These are phyloP conservation scores for Gyromitra esculenta DNA, from an alignment of 2,329 filamentous ascomycete genomes.

Conservation along the genomic window DNA sequence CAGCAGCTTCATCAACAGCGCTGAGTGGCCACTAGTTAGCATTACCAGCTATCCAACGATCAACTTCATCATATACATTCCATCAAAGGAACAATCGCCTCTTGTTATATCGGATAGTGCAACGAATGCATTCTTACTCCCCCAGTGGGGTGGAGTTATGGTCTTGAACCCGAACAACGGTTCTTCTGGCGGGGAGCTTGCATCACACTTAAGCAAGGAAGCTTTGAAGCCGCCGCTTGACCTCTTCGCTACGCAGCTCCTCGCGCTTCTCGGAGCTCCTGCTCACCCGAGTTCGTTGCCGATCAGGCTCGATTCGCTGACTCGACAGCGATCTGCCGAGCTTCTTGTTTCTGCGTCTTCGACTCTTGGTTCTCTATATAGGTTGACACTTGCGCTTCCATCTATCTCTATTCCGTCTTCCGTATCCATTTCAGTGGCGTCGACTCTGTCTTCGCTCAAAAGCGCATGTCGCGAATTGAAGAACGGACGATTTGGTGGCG, in stretches of 20 bases:
- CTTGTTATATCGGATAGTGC: slow-evolving; percentile 69
- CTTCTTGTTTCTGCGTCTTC: slow-evolving; percentile 89
- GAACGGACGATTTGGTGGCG: slow-evolving; percentile 70
- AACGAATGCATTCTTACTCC: slow-evolving; percentile 67
- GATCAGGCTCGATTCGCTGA: slow-evolving; percentile 82
- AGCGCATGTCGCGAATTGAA: slow-evolving; percentile 77
- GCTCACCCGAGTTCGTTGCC: slow-evolving; percentile 80
- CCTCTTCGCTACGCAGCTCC: slow-evolving; percentile 88
- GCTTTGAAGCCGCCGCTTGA: slow-evolving; percentile 82
- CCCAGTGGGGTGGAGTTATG: slow-evolving; percentile 88
- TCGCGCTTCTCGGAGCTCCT: slow-evolving; percentile 86
- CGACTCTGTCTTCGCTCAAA: slow-evolving; percentile 79
- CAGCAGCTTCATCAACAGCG: slow-evolving; percentile 94
- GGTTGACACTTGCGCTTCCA: slow-evolving; percentile 81
- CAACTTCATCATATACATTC: slow-evolving; percentile 93
- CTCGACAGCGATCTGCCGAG: slow-evolving; percentile 84
- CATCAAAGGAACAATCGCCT: slow-evolving; percentile 72
- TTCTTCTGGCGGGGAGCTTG: slow-evolving; percentile 59
- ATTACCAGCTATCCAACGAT: slow-evolving; percentile 93
- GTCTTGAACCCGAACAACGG: slow-evolving; percentile 69
- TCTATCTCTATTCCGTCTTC: slow-evolving; percentile 90
- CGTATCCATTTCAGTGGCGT: slow-evolving; percentile 85
- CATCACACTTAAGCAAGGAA: slow-evolving; percentile 69
- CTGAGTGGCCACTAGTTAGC: slow-evolving; percentile 95
- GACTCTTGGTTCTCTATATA: slow-evolving; percentile 89